phyloP scores from a whole-genome alignment of 225 moss, liverwort and hornwort genomes.

The Polytrichum commune region DNA sequence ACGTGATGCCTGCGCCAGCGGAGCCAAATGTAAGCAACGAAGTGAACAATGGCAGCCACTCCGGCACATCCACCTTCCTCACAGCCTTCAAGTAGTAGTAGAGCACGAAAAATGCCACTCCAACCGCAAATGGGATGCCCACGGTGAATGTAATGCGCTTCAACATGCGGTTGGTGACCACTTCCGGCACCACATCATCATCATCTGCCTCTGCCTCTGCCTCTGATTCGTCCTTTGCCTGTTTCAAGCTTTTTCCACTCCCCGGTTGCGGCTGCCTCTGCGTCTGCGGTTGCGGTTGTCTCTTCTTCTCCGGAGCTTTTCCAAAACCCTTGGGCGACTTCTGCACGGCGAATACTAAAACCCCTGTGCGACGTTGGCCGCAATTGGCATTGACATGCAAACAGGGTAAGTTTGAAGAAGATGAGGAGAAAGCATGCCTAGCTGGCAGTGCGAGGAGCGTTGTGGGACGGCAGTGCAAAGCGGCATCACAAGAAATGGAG shows the following conservation, averaged over 20 bases:
- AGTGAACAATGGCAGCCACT: conserved; percentile 87
- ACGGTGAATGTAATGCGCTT: conserved; percentile 74
- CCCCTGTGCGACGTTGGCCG: conserved; percentile 4
- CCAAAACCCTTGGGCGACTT: conserved; percentile 65
- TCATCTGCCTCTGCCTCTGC: conserved; percentile 16
- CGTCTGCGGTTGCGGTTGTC: conserved; percentile 16
- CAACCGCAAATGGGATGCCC: conserved; percentile 67
- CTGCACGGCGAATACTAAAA: conserved; percentile 30
- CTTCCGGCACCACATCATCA: conserved; percentile 87
- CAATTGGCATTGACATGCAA: background rate
- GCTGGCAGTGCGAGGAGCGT: conserved; percentile 15
- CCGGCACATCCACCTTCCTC: conserved; percentile 86
- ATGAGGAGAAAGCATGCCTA: background rate
- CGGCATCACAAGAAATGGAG: conserved; percentile 16
- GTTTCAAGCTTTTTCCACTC: conserved; percentile 6
- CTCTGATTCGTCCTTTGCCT: conserved; percentile 3
- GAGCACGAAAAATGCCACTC: conserved; percentile 70
- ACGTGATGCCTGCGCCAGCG: conserved; percentile 84
- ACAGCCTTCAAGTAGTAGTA: conserved; percentile 85
- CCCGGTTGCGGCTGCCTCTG: conserved; percentile 3
- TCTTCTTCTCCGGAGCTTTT: conserved; percentile 36
- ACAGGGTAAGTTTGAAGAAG: background rate
- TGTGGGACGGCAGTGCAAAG: conserved; percentile 13
- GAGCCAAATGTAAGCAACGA: conserved; percentile 86
- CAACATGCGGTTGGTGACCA: conserved; percentile 95